Conservation (phyloP, 352 stramenopile species). For the Globisporangium cylindrosporum region DNA sequence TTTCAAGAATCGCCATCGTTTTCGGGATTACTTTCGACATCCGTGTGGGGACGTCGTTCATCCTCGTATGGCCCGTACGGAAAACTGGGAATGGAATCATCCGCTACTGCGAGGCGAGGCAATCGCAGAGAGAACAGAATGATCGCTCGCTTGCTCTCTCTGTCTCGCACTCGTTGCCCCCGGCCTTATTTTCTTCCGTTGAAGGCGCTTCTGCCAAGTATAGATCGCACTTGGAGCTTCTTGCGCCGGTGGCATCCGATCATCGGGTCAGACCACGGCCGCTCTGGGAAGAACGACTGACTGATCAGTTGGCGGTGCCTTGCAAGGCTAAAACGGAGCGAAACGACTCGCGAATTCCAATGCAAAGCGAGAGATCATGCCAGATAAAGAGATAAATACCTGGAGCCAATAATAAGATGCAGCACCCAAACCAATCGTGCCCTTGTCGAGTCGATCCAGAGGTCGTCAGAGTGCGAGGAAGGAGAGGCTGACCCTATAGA, state of each 20-base stretch:
- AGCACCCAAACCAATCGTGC: background rate
- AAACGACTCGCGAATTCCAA: background rate
- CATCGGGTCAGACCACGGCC: background rate
- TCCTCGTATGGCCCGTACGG: conserved; percentile 73
- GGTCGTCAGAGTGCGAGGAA: background rate
- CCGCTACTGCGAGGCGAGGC: conserved; percentile 4
- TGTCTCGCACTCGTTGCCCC: background rate
- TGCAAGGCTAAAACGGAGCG: background rate
- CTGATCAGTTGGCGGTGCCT: background rate
- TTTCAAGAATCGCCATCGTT: conserved; percentile 24
- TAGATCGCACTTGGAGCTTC: background rate
- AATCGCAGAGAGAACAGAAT: background rate
- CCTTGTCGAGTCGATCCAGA: background rate
- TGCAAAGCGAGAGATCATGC: background rate
- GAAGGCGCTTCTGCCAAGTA: conserved; percentile 4
- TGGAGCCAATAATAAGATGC: background rate
- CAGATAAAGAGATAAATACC: background rate
- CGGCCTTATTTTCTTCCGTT: conserved; percentile 3
- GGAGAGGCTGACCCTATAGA: background rate
- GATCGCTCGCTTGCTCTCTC: background rate
- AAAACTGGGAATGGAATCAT: conserved; percentile 79
- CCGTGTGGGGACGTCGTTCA: conserved; percentile 58
- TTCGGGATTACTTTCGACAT: conserved; percentile 82
- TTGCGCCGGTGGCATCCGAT: background rate
- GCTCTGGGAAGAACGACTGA: background rate